Evolutionary conservation across 106 monocot species (phyloP), one percentile per base, ranked within the genome.

Genomic region (Phalaenopsis equestris): DNA sequence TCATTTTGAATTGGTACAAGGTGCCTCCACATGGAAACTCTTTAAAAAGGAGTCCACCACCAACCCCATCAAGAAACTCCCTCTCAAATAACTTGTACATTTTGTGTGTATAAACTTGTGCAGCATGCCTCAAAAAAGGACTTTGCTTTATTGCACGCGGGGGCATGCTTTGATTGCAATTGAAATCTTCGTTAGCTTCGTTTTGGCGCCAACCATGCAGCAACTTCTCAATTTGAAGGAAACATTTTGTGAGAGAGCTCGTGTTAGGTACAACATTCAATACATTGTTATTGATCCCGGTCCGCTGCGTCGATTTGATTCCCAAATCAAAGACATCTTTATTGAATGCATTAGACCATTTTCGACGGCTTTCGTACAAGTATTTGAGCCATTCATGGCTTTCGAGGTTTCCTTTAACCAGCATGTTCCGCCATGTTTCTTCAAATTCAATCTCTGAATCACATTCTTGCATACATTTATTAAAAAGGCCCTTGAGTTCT

Each of bases 161-260:
- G 4, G 85, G 87, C 42, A 30, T 70, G 58, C 75, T 67, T 67
- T 85, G 84, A 41, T 81, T 84, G 38, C 84, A 87, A 75, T 76
- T 78, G 55, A 81, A 43, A 43, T 87, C 87, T 72, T 84, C 87
- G 75, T 84, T 84, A 38, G 67, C 30, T 77, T 87, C 87, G 17
- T 39, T 64, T 38, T 41, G 41, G 21, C 84, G 79, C 84, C 70
- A 75, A 55, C 45, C 49, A 37, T 75, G 46, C 39, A 81, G 21
- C 11, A 76, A 30, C 68, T 82, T 81, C 57, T 87, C 82, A 21
- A 75, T 65, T 12, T 74, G 65, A 64, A 65, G 42, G 9, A 85
- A 55, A 42, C 82, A 75, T 18, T 85, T 45, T 6, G 70, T 61
- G 21, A 87, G 84, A 75, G 45, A 67, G n/a, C 72, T 76, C 30